Evolutionary conservation across 2,329 filamentous ascomycete genomes (phyloP), one percentile per base, ranked within the genome.

Genomic region (Phialophora tarda): DNA sequence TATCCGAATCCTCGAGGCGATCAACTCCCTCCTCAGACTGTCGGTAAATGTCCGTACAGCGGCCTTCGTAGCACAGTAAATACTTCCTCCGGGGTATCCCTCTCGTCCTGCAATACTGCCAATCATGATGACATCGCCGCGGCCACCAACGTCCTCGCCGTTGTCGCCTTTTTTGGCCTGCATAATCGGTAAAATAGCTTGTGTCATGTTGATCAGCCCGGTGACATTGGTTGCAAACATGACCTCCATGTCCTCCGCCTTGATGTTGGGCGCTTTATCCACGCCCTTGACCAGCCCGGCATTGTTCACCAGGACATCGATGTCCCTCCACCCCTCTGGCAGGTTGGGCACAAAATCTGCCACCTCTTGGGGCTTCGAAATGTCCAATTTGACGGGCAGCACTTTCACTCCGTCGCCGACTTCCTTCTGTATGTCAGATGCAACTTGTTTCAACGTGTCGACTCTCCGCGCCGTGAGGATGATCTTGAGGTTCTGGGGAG

Each of bases 181-280:
- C 84, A 93, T 96, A 76, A 93, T 88, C 60, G 91, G 88, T 21
- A 98, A 81, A 67, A 97, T 84, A 54, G 91, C 91, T 83, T 99
- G 95, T 0, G 95, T 98, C 90, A 98, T 92, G 83, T 94, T 91
- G 82, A 99, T 95, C 38, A 99, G 84, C 30, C 95, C 95, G 1
- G 91, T 95, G 60, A 98, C 93, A 77, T 99, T 99, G 65, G 95
- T 98, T 55, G 86, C 81, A 76, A 97, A 92, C 93, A 98, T 97
- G 77, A 89, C 75, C 73, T 90, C 84, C 73, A 97, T 90, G 80
- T 99, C 94, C 65, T 89, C 88, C 74, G 91, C 85, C 17, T 84
- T 85, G 76, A 99, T 97, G 48, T 91, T 86, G 21, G 93, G 93
- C 0, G 93, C 92, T 76, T 90, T 88, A 58, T 91, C 94, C 12